Evolutionary conservation across 164 flowering plant species (phyloP), one percentile per base, ranked within the genome.

Genomic region (Umbellularia californica): DNA sequence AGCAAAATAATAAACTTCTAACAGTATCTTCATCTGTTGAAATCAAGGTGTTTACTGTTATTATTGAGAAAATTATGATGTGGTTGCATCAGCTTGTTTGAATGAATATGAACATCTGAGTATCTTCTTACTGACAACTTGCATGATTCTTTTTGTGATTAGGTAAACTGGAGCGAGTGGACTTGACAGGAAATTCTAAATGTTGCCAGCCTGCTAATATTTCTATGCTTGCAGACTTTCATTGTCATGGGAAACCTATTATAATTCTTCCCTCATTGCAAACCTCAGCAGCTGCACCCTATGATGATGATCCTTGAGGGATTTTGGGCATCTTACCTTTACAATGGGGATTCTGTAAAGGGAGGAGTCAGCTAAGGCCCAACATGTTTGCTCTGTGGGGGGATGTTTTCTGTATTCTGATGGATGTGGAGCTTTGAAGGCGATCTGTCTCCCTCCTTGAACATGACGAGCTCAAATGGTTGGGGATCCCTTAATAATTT

Each of bases 141-240:
- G 50, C 30, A 68, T 51, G 30, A 35, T 73, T 27, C 12, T 76
- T 67, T 30, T 55, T 12, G 17, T 66, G 10, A 13, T 74, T 47
- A 90, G 94, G 90, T 73, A 80, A 84, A 52, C 75, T 90, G 60
- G 60, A 83, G 86, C 75, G 62, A 64, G 22, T 90, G 78, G 94
- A 90, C 81, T 79, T 90, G 76, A 86, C 84, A 19, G 94, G 90
- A 72, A 87, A 88, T 70, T 14, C 19, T 27, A 71, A 73, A 71
- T 81, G 77, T 30, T 65, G 58, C 65, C 78, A 76, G 27, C 72
- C 85, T 10, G 50, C 71, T 72, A 70, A 76, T 70, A 71, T 19
- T 58, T 79, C 86, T 20, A 62, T 76, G 71, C 58, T 88, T 73
- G 71, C 74, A 14, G 83, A 86, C 73, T 83, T 87, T 63, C 79